Evolutionary conservation across 1,284 basidiomycete species (phyloP).

Genomic region (Pseudomicrostroma phylloplanum): DNA sequence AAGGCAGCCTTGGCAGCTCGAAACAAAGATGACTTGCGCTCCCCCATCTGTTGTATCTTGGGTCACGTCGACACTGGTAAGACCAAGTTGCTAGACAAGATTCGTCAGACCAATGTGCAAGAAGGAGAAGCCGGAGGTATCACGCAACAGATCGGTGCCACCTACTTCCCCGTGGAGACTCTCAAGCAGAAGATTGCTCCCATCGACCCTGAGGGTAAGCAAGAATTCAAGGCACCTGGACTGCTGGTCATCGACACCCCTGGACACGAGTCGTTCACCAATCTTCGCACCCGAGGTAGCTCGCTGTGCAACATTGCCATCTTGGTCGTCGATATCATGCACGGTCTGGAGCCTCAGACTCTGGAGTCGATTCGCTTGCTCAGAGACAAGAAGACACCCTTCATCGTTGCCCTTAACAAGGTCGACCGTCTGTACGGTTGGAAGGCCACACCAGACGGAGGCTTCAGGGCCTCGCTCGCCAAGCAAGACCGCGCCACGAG

Average conservation of each 20-base stretch:
- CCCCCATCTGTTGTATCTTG: constrained; percentile 97
- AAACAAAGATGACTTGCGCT: constrained; percentile 82
- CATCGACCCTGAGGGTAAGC: constrained; percentile 73
- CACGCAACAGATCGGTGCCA: constrained; percentile 99
- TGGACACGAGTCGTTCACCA: constrained; percentile 99
- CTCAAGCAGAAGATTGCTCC: constrained; percentile 88
- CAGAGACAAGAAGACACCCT: constrained; percentile 90
- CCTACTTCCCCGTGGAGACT: constrained; percentile 96
- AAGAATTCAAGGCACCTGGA: constrained; percentile 96
- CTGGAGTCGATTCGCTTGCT: constrained; percentile 90
- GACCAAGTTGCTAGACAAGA: constrained; percentile 98
- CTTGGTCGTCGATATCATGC: constrained; percentile 98
- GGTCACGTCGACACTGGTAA: constrained; percentile 99
- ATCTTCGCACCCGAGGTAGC: constrained; percentile 88
- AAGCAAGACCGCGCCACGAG: constrained; percentile 75
- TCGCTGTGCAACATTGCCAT: constrained; percentile 99
- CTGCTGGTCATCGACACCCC: constrained; percentile 96
- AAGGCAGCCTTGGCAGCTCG: constrained; percentile 80
- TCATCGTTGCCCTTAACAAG: constrained; percentile 99
- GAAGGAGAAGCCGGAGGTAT: constrained; percentile 99
- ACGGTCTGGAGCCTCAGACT: constrained; percentile 95
- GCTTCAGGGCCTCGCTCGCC: constrained; percentile 84
- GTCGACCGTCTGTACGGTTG: constrained; percentile 97
- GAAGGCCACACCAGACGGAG: constrained; percentile 81
- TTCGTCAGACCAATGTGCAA: constrained; percentile 99